Percentiles rank a stretch among this genome's conserved stretches.
Evolutionary conservation across 2,329 filamentous ascomycete species (phyloP).

Genomic region (Bertia moriformis): DNA sequence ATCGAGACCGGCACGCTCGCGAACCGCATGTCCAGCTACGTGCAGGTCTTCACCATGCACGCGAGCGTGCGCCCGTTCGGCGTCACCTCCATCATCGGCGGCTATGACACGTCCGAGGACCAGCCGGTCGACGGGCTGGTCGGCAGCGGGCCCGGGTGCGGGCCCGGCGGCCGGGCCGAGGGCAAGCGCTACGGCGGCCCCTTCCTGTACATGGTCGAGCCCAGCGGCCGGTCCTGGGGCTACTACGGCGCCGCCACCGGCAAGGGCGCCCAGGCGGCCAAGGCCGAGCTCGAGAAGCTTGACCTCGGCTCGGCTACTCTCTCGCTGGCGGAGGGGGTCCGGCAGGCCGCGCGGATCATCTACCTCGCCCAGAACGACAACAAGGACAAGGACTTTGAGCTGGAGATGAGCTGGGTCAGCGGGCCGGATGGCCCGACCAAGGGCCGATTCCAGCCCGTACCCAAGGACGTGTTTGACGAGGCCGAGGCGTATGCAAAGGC

Average conservation of each 20-base stretch:
- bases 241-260: constrained; percentile 97
- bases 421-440: constrained; percentile 72
- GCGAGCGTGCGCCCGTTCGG: constrained; percentile 92
- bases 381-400: constrained; percentile 98
- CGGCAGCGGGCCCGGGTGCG: constrained; percentile 62
- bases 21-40: constrained; percentile 84
- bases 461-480: constrained; percentile 78
- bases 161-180: constrained; percentile 67
- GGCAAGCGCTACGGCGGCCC: constrained; percentile 74
- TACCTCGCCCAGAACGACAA: constrained; percentile 96
- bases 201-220: constrained; percentile 97
- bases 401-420: constrained; percentile 99
- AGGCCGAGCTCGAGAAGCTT: constrained; percentile 96
- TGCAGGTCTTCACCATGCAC: constrained; percentile 95
- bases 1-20: constrained; percentile 81
- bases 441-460: constrained; percentile 84
- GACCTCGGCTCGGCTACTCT: constrained; percentile 67
- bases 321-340: constrained; percentile 73
- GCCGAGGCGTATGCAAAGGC: constrained; percentile 87
- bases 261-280: constrained; percentile 90
- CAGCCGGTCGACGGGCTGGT: constrained; percentile 80
- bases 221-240: constrained; percentile 92
- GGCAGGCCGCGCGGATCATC: constrained; percentile 93
- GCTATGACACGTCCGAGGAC: constrained; percentile 82
- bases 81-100: constrained; percentile 84